Evolutionary conservation across 2,329 filamentous ascomycete genomes (phyloP).

Genomic region (Trichoderma pleuroti): DNA sequence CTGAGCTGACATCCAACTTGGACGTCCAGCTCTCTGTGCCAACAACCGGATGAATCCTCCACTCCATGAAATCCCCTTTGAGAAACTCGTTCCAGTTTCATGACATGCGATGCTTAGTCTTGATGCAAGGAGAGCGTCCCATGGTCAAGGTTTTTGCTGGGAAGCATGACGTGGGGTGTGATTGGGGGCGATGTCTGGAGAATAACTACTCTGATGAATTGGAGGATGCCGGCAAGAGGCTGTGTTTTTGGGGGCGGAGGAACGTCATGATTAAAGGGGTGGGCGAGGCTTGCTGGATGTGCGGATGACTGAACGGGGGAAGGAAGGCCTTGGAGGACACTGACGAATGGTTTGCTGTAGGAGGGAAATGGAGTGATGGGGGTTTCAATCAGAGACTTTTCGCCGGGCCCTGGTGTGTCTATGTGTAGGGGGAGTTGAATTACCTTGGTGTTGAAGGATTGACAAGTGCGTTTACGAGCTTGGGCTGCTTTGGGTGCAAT

Average conservation of each 20-base stretch:
- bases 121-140: background rate
- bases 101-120: background rate
- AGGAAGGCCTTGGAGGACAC: background rate
- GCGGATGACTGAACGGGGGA: conserved; percentile 35
- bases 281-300: conserved; percentile 40
- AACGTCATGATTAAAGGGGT: conserved; percentile 35
- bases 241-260: conserved; percentile 40
- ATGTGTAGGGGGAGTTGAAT: background rate
- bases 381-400: background rate
- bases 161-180: conserved; percentile 42
- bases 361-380: background rate
- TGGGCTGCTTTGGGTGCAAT: conserved; percentile 45
- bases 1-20: background rate
- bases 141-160: conserved; percentile 19
- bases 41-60: background rate
- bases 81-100: background rate
- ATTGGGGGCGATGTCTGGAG: conserved; percentile 37
- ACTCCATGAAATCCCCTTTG: background rate
- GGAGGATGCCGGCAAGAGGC: conserved; percentile 38
- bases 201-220: conserved; percentile 42
- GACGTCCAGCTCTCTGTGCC: background rate
- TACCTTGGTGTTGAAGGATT: background rate
- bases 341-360: background rate
- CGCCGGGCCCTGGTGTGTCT: conserved; percentile 43
- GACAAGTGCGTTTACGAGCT: conserved; percentile 27